Evolutionary conservation across 1,284 basidiomycete species (phyloP), one percentile per base, ranked within the genome.

Genomic region (Neolentinus lepideus): DNA sequence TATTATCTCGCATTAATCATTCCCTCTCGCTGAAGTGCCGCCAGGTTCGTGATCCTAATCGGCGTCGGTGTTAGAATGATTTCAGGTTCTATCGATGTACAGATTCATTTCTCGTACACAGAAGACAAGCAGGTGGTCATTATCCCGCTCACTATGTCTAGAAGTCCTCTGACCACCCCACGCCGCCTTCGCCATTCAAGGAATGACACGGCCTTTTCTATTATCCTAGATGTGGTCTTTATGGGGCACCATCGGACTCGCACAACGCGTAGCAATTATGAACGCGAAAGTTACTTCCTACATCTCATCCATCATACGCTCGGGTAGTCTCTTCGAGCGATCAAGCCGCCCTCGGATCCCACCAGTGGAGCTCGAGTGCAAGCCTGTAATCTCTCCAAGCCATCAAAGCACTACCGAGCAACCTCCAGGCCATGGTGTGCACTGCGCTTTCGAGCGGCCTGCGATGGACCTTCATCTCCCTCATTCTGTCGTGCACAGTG

Each of bases 241-340:
- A 22, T 77, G 79, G 27, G 78, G 78, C n/a, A 79, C 78, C 1
- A 62, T 79, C 38, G 78, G 78, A 26, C 69, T 80, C 26, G 76
- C 79, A 0, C 78, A 79, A 59, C 79, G 77, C 53, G 71, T 71
- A 27, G 75, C 77, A 2, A 67, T 80, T 29, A 69, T 80, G 54
- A 71, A 73, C 58, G 66, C 69, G 21, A 78, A 73, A 63, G 76
- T 76, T 27, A 62, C 64, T 26, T 31, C 61, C 11, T 69, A 70
- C 54, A 64, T 81, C 58, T 22, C 60, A 24, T 43, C 63, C 14
- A 62, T 62, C 24, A 59, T 69, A 29, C 43, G 35, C 3, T 66
- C 66, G 1, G 72, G 67, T 27, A 55, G 58, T 2, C 58, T 76
- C 55, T 63, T 66, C 6, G 31, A 51, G 64, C 6, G 71, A 69